Base-by-base conservation (phyloP, 257 asterid species). In the Scutellaria galericulata region DNA sequence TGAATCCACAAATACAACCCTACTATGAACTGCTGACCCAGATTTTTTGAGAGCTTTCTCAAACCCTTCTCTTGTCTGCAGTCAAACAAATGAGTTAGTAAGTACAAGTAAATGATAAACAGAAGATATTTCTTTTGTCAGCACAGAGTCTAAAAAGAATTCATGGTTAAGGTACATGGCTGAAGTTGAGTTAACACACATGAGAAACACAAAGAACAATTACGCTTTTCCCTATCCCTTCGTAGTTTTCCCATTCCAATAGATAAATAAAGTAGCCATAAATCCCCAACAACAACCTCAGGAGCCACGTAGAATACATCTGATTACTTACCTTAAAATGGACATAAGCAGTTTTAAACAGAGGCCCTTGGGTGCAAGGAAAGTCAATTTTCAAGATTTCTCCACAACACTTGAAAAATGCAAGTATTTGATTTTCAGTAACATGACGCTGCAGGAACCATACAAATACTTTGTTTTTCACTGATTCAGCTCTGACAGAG, bases 61-160 rank as follows among this genome's bases (percentile, higher is more conserved):
- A 79, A 75, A 22, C 65, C 82, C 95, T 56, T 78, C 44, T 63
- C 70, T 69, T 9, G 84, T 78, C 95, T 88, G 88, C 82, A 76
- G 64, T 9, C 75, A 52, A 71, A 66, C 40, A 77, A 78, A 72
- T 9, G 74, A 62, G 52, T 37, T 14, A 20, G 13, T 18, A 12
- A 66, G 66, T 31, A 46, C 7, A 60, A 31, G 47, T 41, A 72
- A 72, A 24, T 39, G 66, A 22, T 20, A 6, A 63, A 45, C 44
- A 18, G 50, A 48, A 5, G 6, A 71, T 41, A 60, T 18, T 45
- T 71, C 14, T 35, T 2, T 58, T 15, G 51, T 55, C 60, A 42
- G 68, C 59, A 6, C 9, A 15, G 50, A 31, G 35, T 42, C 46
- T 39, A 35, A 44, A 54, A 62, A 75, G 8, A 42, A 62, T 48